Conservation (phyloP, 2,329 filamentous ascomycete genomes). For the Cadophora malorum region DNA sequence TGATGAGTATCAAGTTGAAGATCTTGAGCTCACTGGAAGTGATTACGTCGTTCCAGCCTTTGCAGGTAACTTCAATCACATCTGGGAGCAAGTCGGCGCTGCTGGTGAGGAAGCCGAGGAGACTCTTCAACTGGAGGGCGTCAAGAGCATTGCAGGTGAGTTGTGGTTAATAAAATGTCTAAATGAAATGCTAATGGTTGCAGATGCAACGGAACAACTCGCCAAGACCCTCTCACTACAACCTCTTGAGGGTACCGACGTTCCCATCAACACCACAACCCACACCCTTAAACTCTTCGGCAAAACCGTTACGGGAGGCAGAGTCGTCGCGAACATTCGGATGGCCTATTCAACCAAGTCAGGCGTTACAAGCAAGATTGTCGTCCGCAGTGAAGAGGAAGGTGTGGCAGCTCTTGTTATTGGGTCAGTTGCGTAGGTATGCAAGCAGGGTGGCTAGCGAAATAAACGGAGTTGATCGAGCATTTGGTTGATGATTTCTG, state of each 20-base stretch:
- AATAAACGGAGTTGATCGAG: conserved; percentile 39
- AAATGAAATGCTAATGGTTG: conserved; percentile 39
- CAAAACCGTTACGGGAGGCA: conserved; percentile 90
- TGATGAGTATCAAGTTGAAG: conserved; percentile 96
- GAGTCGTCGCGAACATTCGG: conserved; percentile 83
- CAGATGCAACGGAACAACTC: conserved; percentile 92
- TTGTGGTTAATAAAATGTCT: conserved; percentile 1
- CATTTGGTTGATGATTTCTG: conserved; percentile 37
- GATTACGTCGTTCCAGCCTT: conserved; percentile 96
- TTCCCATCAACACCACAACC: conserved; percentile 85
- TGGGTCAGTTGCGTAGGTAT: conserved; percentile 75
- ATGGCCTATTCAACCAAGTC: conserved; percentile 95
- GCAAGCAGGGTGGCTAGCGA: conserved; percentile 35
- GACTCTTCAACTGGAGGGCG: conserved; percentile 83
- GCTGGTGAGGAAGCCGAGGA: conserved; percentile 88
- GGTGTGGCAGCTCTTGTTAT: conserved; percentile 85
- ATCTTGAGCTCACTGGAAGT: conserved; percentile 87
- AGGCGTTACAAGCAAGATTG: conserved; percentile 95
- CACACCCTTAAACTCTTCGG: conserved; percentile 96
- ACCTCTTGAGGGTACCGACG: conserved; percentile 91
- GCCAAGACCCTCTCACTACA: conserved; percentile 87
- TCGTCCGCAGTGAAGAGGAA: conserved; percentile 89
- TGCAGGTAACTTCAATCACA: conserved; percentile 91
- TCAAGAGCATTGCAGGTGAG: conserved; percentile 90
- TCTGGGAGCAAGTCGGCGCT: conserved; percentile 94